Conservation (phyloP, 2,329 filamentous ascomycete species). For the Claviceps pazoutovae region DNA sequence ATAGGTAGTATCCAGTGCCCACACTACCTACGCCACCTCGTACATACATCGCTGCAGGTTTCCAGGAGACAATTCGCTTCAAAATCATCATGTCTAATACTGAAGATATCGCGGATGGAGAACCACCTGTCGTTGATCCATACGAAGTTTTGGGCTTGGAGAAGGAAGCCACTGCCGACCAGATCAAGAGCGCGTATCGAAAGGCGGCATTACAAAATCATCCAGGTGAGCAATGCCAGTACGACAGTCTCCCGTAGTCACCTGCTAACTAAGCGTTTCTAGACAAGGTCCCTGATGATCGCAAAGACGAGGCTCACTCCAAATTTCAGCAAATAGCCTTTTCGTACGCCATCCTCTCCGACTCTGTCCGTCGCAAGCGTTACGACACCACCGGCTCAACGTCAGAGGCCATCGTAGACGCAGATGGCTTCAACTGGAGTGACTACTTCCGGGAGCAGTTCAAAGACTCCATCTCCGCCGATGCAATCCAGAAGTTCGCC, state of each 20-base stretch:
- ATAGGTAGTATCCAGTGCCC: not conserved
- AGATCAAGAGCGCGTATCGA: slow-evolving; percentile 84
- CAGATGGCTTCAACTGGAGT: slow-evolving; percentile 76
- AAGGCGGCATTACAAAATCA: slow-evolving; percentile 82
- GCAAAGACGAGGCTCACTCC: slow-evolving; percentile 59
- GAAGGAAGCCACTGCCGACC: slow-evolving; percentile 55
- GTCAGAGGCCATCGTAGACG: slow-evolving; percentile 63
- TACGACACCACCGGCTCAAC: slow-evolving; percentile 89
- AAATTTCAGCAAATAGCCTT: slow-evolving; percentile 87
- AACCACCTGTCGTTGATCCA: slow-evolving; percentile 54
- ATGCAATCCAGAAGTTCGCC: slow-evolving; percentile 64
- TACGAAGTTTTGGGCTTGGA: slow-evolving; percentile 68
- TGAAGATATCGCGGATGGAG: slow-evolving; percentile 40
- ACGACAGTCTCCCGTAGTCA: not conserved
- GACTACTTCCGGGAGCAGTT: slow-evolving; percentile 82
- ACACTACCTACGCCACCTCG: not conserved
- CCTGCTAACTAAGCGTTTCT: not conserved
- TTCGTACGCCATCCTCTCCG: slow-evolving; percentile 85
- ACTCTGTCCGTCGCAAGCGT: slow-evolving; percentile 62
- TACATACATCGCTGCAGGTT: not conserved
- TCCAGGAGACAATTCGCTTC: not conserved
- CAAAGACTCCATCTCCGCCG: slow-evolving; percentile 57
- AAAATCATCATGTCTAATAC: slow-evolving; percentile 27
- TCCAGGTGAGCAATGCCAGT: slow-evolving; percentile 42
- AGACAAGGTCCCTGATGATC: slow-evolving; percentile 63